Percentiles rank a stretch among this genome's conserved stretches.
Conservation (phyloP, 495 filamentous ascomycete species). For the Penicillium argentinense region DNA sequence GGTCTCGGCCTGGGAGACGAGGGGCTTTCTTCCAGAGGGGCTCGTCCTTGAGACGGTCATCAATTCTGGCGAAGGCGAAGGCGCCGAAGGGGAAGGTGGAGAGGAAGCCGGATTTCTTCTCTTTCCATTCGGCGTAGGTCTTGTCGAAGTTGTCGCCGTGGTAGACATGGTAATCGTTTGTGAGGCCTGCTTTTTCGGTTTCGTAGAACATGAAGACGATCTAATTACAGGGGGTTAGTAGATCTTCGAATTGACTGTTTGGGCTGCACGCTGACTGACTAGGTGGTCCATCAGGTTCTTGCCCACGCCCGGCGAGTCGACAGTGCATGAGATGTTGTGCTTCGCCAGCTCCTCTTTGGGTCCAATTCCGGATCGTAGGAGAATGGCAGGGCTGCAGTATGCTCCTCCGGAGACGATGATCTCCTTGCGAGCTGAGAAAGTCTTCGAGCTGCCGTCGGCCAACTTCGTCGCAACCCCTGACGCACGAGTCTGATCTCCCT, state of each 20-base stretch:
- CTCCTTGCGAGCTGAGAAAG: slow-evolving; percentile 39
- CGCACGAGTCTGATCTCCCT: slow-evolving; percentile 19
- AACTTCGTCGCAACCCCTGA: slow-evolving; percentile 25
- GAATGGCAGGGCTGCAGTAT: slow-evolving; percentile 57
- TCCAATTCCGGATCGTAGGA: slow-evolving; percentile 57
- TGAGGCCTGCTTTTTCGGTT: slow-evolving; percentile 40
- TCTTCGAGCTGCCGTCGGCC: slow-evolving; percentile 28
- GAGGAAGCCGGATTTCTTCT: slow-evolving; percentile 49
- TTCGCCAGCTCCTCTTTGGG: slow-evolving; percentile 46
- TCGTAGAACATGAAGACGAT: slow-evolving; percentile 50
- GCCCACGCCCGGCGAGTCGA: slow-evolving; percentile 55
- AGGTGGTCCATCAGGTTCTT: slow-evolving; percentile 56
- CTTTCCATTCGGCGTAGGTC: slow-evolving; percentile 47
- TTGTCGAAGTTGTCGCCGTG: slow-evolving; percentile 38
- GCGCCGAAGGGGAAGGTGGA: slow-evolving; percentile 53
- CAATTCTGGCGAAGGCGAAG: slow-evolving; percentile 53
- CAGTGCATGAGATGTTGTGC: slow-evolving; percentile 45
- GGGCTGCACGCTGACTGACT: too few relatives aligned
- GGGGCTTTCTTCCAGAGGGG: slow-evolving; percentile 42
- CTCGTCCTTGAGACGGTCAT: slow-evolving; percentile 46
- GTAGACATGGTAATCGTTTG: slow-evolving; percentile 41
- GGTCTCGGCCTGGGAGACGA: slow-evolving; percentile 45
- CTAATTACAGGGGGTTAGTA: slow-evolving; percentile 9
- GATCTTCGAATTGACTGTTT: too few relatives aligned
- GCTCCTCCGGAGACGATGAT: slow-evolving; percentile 54